These are phyloP conservation scores for Coemansia sp. DNA, from an alignment of 192 early-diverging fungal genomes.

Conservation along the genomic window DNA sequence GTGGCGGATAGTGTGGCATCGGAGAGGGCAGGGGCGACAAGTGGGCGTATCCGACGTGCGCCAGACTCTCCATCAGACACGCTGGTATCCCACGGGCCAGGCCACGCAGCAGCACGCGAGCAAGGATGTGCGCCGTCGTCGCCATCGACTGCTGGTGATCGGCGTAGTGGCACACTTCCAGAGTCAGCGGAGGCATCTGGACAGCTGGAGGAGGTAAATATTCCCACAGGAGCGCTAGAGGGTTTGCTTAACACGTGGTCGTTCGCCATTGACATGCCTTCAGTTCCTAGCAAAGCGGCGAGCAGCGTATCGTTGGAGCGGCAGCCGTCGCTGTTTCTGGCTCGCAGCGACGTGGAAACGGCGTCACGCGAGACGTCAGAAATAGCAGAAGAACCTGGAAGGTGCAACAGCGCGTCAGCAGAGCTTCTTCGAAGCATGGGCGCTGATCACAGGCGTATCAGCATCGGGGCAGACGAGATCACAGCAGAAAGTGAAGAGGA, in stretches of 20 bases:
- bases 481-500: conserved; percentile 4
- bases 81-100: conserved; percentile 26
- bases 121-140: not conserved
- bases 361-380: not conserved
- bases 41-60: conserved; percentile 4
- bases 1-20: conserved; percentile 6
- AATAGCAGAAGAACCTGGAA: not conserved
- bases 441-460: not conserved
- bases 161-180: not conserved
- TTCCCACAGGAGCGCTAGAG: conserved; percentile 35
- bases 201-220: conserved; percentile 31
- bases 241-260: conserved; percentile 49
- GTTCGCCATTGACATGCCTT: conserved; percentile 7
- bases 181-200: conserved; percentile 2
- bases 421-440: not conserved
- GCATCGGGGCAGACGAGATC: conserved; percentile 10
- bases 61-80: conserved; percentile 37
- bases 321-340: not conserved
- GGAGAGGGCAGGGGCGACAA: not conserved
- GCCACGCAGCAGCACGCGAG: not conserved
- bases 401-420: not conserved
- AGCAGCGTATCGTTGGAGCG: not conserved
- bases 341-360: not conserved
- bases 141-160: not conserved
- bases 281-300: not conserved